phyloP scores from a whole-genome alignment of 352 stramenopile genomes.

The Bremia lactucae region DNA sequence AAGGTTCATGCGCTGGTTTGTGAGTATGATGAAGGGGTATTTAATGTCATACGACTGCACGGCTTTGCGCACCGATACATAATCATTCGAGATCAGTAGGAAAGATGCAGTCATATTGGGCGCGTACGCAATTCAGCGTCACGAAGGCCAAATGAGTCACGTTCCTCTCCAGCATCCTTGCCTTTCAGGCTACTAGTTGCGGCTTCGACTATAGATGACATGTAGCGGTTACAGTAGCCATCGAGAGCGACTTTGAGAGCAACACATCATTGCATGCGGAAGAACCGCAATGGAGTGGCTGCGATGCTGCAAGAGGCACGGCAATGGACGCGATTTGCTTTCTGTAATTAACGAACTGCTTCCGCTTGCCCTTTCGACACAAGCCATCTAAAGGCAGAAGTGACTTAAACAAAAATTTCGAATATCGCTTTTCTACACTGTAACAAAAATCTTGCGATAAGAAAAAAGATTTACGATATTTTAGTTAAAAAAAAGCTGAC shows the following conservation, averaged over 20 bases:
- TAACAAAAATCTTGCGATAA: no score
- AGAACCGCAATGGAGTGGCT: conserved; percentile 67
- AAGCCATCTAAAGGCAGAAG: conserved; percentile 57
- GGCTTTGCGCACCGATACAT: conserved; percentile 65
- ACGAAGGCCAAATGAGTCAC: not conserved
- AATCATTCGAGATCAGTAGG: conserved; percentile 62
- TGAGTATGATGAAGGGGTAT: conserved; percentile 19
- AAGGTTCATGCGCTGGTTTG: conserved; percentile 7
- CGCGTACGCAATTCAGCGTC: conserved; percentile 1
- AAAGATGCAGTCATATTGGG: conserved; percentile 45
- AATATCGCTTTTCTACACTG: no score
- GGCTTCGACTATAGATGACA: conserved; percentile 1
- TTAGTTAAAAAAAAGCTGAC: no score
- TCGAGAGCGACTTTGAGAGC: conserved; percentile 10
- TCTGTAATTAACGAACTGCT: conserved; percentile 40
- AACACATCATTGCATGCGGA: conserved; percentile 28
- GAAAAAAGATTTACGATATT: no score
- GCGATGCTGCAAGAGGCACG: conserved; percentile 34
- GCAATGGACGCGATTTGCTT: conserved; percentile 32
- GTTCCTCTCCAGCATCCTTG: not conserved
- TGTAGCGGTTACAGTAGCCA: conserved; percentile 2
- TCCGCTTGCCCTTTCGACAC: conserved; percentile 50
- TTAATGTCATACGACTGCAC: conserved; percentile 35
- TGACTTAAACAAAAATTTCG: no score
- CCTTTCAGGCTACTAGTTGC: conserved; percentile 14